Evolutionary conservation across 106 monocot genomes (phyloP).

Genomic region (Xerophyta viscosa): DNA sequence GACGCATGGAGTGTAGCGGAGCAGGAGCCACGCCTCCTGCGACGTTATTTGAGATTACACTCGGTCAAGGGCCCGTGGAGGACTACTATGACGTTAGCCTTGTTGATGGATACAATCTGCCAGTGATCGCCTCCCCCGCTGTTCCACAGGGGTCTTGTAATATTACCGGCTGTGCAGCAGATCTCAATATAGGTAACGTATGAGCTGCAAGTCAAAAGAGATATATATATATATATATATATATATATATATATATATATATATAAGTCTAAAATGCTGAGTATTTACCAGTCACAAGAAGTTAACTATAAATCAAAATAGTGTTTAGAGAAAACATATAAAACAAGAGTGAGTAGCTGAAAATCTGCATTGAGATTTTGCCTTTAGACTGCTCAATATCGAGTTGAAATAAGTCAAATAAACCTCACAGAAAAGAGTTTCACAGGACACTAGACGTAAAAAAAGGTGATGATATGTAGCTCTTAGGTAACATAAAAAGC

Average conservation of each 20-base stretch:
- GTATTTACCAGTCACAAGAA: too few relatives aligned
- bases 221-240: background rate
- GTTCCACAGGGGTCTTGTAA: slow-evolving; percentile 28
- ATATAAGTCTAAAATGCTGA: too few relatives aligned
- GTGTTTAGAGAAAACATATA: too few relatives aligned
- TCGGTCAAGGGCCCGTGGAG: slow-evolving; percentile 24
- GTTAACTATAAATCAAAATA: too few relatives aligned
- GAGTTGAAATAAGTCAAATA: too few relatives aligned
- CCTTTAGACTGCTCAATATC: too few relatives aligned
- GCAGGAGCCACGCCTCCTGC: slow-evolving; percentile 43
- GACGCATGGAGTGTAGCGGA: slow-evolving; percentile 59
- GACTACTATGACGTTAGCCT: slow-evolving; percentile 64
- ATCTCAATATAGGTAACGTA: slow-evolving; percentile 58
- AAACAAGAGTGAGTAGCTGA: too few relatives aligned
- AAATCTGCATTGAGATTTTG: too few relatives aligned
- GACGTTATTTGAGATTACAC: slow-evolving; percentile 74
- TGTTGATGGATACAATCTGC: slow-evolving; percentile 73
- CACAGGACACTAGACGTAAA: too few relatives aligned
- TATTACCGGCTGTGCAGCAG: slow-evolving; percentile 47
- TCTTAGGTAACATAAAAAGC: too few relatives aligned
- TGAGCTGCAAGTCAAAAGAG: background rate
- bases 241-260: background rate
- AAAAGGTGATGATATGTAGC: too few relatives aligned
- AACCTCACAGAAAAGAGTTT: too few relatives aligned
- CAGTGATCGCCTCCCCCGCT: slow-evolving; percentile 34